Evolutionary conservation across 495 filamentous ascomycete genomes (phyloP).

Genomic region (Pyrenula massariospora): DNA sequence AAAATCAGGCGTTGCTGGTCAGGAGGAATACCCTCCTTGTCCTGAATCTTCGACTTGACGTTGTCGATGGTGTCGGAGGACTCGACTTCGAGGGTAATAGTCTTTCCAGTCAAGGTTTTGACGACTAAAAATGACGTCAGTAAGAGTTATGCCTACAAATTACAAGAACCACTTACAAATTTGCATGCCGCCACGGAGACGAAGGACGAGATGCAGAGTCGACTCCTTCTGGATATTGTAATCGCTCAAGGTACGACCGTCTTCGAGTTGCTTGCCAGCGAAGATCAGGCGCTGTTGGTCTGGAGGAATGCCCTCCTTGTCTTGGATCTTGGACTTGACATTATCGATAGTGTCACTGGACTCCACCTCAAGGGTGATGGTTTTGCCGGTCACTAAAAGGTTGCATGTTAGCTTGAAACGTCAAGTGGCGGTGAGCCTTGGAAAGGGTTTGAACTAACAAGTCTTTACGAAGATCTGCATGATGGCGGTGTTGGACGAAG

Average conservation of each 20-base stretch:
- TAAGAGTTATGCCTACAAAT: conserved; percentile 1
- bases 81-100: conserved; percentile 96
- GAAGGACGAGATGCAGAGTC: conserved; percentile 89
- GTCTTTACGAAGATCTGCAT: conserved; percentile 99
- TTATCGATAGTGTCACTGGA: conserved; percentile 98
- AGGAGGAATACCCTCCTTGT: conserved; percentile 69
- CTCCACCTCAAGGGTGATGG: conserved; percentile 98
- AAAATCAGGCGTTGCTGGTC: conserved; percentile 70
- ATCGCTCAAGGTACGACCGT: conserved; percentile 90
- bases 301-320: conserved; percentile 97
- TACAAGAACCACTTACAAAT: conserved; percentile 89
- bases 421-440: conserved; percentile 5
- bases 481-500: conserved; percentile 15
- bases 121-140: conserved; percentile 41
- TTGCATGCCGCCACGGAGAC: conserved; percentile 98
- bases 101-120: conserved; percentile 92
- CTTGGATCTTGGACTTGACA: conserved; percentile 97
- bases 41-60: conserved; percentile 72
- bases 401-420: conserved; percentile 7
- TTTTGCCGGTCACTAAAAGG: conserved; percentile 78
- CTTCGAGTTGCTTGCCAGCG: conserved; percentile 95
- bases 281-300: conserved; percentile 99
- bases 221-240: conserved; percentile 99
- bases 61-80: conserved; percentile 95
- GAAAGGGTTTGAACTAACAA: conserved; percentile 46